phyloP scores from a whole-genome alignment of 352 stramenopile species.

The Pythium grandisporangium region DNA sequence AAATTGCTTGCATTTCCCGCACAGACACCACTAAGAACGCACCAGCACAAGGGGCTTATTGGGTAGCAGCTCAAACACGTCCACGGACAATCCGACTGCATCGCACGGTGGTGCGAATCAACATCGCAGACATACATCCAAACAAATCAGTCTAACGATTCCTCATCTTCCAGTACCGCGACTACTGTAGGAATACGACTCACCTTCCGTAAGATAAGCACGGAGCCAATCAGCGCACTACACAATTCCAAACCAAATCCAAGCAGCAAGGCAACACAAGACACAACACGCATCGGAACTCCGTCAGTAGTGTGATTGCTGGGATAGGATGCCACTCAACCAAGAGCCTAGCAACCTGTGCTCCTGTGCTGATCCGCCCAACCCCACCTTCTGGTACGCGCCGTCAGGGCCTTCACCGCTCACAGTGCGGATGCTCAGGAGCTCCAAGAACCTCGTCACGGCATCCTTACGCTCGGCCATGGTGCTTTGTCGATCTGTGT shows the following conservation, averaged over 20 bases:
- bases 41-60: constrained; percentile 90
- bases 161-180: background rate
- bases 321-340: no score
- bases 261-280: no score
- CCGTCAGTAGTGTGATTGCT: no score
- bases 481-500: background rate
- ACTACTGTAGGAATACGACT: constrained; percentile 1
- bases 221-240: constrained; percentile 59
- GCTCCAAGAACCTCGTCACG: constrained; percentile 57
- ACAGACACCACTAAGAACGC: no score
- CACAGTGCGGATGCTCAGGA: constrained; percentile 69
- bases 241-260: no score
- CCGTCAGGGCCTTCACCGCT: constrained; percentile 62
- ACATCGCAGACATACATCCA: no score
- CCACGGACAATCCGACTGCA: constrained; percentile 31
- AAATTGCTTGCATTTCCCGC: no score
- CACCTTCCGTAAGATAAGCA: constrained; percentile 40
- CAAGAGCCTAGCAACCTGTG: no score
- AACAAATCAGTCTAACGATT: background rate
- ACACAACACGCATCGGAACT: no score
- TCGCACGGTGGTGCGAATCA: constrained; percentile 1
- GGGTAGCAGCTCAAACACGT: constrained; percentile 40
- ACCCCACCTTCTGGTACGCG: constrained; percentile 42
- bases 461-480: constrained; percentile 19
- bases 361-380: no score